Evolutionary conservation across 1,284 basidiomycete species (phyloP), one percentile per base, ranked within the genome.

Genomic region (Pseudozyma hubeiensis): DNA sequence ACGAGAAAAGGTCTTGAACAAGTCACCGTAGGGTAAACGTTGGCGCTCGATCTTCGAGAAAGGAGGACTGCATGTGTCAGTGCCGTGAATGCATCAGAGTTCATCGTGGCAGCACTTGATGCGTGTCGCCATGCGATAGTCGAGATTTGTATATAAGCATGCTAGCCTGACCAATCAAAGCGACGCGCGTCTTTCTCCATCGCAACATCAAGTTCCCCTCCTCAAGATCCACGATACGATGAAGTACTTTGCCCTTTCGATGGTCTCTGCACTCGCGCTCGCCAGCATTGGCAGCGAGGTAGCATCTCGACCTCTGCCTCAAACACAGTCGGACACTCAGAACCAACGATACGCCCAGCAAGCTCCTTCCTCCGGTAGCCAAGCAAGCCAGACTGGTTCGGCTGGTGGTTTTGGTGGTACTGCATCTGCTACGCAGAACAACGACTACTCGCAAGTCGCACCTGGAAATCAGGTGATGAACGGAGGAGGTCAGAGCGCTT

Each of bases 391-490:
- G 35, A n/a, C 19, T 8, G 58, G 53, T 31, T 61, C 64, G 19
- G 64, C 64, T 34, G 57, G 57, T 33, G 64, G 64, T 1, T 60
- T 34, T 34, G 64, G 43, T 14, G 64, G 64, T 34, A 48, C 16
- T 4, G 57, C 58, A 5, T 30, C 48, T 39, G 57, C 53, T 13
- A 40, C 40, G 9, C 64, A 67, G 35, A 44, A 67, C 53, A 67
- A 67, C 54, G 64, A 67, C 64, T 67, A 67, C 50, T 61, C 57
- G 5, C 53, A 57, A 16, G 64, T 67, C 3, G 58, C 48, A 5
- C 64, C 64, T 19, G 64, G 58, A 24, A 67, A 67, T 48, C 30
- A 39, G 43, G 64, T 67, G 10, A 35, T 29, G n/a, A 67, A 61
- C 53, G 64, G 64, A 9, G 64, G 64, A 5, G 45, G 49, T 24